Conservation (phyloP, 495 filamentous ascomycete species). For the Lasiosphaeria miniovina region DNA sequence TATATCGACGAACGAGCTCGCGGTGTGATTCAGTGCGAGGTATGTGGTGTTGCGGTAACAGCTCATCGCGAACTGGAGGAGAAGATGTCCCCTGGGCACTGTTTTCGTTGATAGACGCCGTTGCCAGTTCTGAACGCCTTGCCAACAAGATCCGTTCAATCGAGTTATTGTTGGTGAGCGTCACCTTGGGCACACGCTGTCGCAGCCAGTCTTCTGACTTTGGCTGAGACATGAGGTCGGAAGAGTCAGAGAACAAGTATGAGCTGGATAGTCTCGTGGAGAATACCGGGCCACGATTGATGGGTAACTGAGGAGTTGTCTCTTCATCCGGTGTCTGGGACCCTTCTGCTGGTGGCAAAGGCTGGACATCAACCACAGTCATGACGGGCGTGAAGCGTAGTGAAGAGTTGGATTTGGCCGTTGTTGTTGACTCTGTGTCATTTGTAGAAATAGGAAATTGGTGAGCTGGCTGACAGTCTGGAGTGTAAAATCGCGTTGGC, state of each 20-base stretch:
- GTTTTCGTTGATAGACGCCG: not conserved
- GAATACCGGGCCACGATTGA: not conserved
- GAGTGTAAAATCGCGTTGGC: not conserved
- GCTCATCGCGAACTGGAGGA: not conserved
- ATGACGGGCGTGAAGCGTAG: constrained; percentile 18
- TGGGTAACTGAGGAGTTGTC: not conserved
- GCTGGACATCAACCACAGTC: constrained; percentile 21
- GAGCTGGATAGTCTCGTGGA: too few relatives aligned
- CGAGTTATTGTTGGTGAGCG: not conserved
- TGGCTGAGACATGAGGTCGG: too few relatives aligned
- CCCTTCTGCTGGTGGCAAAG: constrained; percentile 12
- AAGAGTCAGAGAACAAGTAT: too few relatives aligned
- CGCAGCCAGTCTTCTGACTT: too few relatives aligned
- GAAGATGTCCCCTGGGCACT: not conserved
- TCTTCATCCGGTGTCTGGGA: not conserved
- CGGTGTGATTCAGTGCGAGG: constrained; percentile 19
- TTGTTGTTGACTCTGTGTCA: not conserved
- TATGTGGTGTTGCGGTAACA: not conserved
- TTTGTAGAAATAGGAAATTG: not conserved
- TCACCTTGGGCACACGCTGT: not conserved
- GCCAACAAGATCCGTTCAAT: not conserved
- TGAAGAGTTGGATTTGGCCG: not conserved
- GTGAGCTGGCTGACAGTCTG: not conserved
- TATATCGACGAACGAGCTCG: constrained; percentile 31
- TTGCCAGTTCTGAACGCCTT: not conserved